Evolutionary conservation across 1,284 basidiomycete species (phyloP), one percentile per base, ranked within the genome.

Genomic region (Rhodotorula sp.): DNA sequence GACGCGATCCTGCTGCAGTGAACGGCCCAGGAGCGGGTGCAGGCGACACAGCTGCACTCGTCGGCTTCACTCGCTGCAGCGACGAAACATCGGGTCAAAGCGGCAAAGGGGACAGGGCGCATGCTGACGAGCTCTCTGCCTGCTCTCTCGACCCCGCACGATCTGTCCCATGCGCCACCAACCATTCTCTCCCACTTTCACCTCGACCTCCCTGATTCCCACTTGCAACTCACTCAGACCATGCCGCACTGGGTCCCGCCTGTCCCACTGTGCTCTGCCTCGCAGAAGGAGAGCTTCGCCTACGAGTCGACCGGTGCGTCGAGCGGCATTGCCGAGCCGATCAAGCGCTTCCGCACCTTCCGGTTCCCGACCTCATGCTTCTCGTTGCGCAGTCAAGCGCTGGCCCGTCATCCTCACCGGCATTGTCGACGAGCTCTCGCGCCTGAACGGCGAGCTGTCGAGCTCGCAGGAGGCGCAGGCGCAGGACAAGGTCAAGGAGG

Each of bases 321-420:
- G 8, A 16, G 2, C 48, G 17, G 17, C 9, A 5, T 16, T 25
- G 0, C 13, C 50, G 50, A 52, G 4, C 14, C 9, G 21, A 5
- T 45, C 27, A 25, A 7, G 5, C 44, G 4, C 61, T 41, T 7
- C 41, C 48, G 2, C n/a, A 7, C 52, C 52, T 13, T 27, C 52
- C 4, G n/a, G 14, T 23, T 17, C 19, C 53, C n/a, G 21, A 13
- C 77, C 84, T 64, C 85, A 85, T 80, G 85, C 21, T 10, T 10
- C 9, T 53, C 17, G 16, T 3, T 19, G 16, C 10, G 23, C 66
- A 67, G 66, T 67, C 44, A 72, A 67, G 50, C 70, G 93, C 69
- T 98, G 96, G 96, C 96, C 96, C 1, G 85, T 91, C 46, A 97
- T 96, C 76, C 84, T 94, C 61, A 92, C 92, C 10, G 86, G 86